These are phyloP conservation scores for Ophiognomonia clavigignenti-juglandacearum DNA, from an alignment of 2,329 filamentous ascomycete species.

Conservation along the genomic window DNA sequence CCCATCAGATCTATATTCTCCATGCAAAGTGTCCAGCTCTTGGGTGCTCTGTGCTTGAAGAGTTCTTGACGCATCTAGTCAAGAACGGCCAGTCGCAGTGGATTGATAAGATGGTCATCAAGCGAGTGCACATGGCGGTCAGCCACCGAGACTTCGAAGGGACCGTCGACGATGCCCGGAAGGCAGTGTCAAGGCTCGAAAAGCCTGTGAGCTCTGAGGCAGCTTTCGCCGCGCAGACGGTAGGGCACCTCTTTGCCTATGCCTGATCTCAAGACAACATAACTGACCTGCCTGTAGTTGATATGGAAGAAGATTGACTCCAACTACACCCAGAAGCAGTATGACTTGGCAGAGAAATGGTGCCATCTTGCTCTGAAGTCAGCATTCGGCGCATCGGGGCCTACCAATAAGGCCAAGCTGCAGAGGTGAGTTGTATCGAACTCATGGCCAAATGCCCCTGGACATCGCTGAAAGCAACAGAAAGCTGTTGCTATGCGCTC, in stretches of 20 bases:
- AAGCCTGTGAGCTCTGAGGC: conserved; percentile 52
- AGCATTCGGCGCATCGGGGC: conserved; percentile 61
- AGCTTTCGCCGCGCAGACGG: conserved; percentile 63
- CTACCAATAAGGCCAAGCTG: conserved; percentile 63
- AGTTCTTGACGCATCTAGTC: conserved; percentile 52
- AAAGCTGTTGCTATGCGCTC: conserved; percentile 66
- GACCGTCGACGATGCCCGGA: conserved; percentile 21
- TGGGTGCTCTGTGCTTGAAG: conserved; percentile 51
- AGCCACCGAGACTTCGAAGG: conserved; percentile 33
- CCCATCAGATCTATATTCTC: conserved; percentile 64
- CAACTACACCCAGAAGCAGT: conserved; percentile 46
- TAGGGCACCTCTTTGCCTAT: conserved; percentile 30
- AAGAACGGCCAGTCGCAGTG: conserved; percentile 44
- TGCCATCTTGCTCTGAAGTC: conserved; percentile 63
- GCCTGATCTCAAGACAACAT: neutral
- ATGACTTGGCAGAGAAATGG: conserved; percentile 60
- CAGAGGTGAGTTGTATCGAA: conserved; percentile 59
- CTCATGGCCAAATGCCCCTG: no score
- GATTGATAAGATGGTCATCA: conserved; percentile 66
- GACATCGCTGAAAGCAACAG: conserved; percentile 41
- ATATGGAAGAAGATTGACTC: conserved; percentile 76
- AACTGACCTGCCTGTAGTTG: conserved; percentile 43
- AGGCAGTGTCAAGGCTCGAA: conserved; percentile 38
- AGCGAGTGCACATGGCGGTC: conserved; percentile 61
- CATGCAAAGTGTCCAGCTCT: conserved; percentile 46